Base-by-base conservation (phyloP, 768 basidiomycete species). In the Goffeauzyma gilvescens region DNA sequence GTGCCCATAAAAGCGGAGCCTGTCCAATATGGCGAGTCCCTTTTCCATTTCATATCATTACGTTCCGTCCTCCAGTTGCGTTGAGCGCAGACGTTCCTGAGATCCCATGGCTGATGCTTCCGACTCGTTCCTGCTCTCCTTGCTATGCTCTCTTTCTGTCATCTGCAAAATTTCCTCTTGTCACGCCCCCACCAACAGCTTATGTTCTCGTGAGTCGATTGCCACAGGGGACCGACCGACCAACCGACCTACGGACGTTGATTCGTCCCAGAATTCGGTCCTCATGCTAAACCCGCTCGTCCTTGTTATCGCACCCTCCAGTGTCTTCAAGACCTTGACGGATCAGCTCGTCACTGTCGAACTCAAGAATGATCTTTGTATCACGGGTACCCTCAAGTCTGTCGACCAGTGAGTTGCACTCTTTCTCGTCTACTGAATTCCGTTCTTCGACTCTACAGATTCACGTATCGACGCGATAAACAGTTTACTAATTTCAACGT, bases 321-420 rank as follows among this genome's bases (percentile, higher is more conserved):
- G 89, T 33, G 89, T 96, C 21, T 96, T 98, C 78, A 96, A 96
- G 68, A 96, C 93, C 7, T 75, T 98, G 24, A 95, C 89, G 8
- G 87, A 95, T 66, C 90, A 96, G 60, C 76, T 79, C 57, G 89
- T 96, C 55, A 86, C 83, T 4, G 89, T 93, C 51, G 87, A 95
- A 64, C 76, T 98, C 58, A 98, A 98, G 69, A 98, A 98, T 67
- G 93, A 96, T 65, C 76, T 96, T 41, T 86, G 81, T 15, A 93
- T 98, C 64, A 85, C 81, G 8, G 90, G 90, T 1, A 79, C 82
- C 21, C 67, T 98, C 54, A 93, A 93, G 72, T 93, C 86, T 24
- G 89, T 98, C 39, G 90, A 98, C 70, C 90, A 98, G 90, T 89
- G 51, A 48, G 78, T 72, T 38, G 36, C 23, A 34, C 17, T 47